Evolutionary conservation across 352 stramenopile genomes (phyloP).

Genomic region (Phytophthora lateralis): DNA sequence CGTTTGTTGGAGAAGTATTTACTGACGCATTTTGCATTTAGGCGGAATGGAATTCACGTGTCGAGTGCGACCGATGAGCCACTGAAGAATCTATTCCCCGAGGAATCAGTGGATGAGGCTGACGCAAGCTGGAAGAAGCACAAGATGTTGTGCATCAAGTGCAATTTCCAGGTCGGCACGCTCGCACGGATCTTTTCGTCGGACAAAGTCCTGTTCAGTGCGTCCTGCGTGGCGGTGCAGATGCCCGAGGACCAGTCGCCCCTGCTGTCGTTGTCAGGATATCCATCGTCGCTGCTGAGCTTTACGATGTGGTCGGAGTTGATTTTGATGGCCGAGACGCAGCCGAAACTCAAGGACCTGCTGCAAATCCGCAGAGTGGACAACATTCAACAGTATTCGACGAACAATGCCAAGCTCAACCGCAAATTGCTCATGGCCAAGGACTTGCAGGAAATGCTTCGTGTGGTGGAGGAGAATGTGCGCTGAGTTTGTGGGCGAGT

Average conservation of each 20-base stretch:
- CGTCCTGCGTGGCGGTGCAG: constrained; percentile 65
- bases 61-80: constrained; percentile 68
- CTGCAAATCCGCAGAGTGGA: constrained; percentile 72
- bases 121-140: constrained; percentile 61
- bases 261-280: constrained; percentile 73
- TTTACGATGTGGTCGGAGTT: constrained; percentile 84
- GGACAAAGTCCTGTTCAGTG: constrained; percentile 78
- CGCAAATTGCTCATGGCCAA: constrained; percentile 66
- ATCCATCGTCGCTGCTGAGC: constrained; percentile 71
- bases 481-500: constrained; percentile 7
- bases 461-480: constrained; percentile 70
- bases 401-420: constrained; percentile 60
- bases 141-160: constrained; percentile 72
- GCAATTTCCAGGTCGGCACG: constrained; percentile 63
- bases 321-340: constrained; percentile 76
- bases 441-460: constrained; percentile 59
- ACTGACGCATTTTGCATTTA: constrained; percentile 10
- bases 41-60: constrained; percentile 73
- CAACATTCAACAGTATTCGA: constrained; percentile 59
- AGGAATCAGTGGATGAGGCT: constrained; percentile 44
- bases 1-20: neutral
- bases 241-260: constrained; percentile 76
- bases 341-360: constrained; percentile 68
- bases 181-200: constrained; percentile 64
- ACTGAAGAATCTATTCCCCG: constrained; percentile 57